Base-by-base conservation (phyloP, 2,329 filamentous ascomycete genomes). In the Xylogone sp. region DNA sequence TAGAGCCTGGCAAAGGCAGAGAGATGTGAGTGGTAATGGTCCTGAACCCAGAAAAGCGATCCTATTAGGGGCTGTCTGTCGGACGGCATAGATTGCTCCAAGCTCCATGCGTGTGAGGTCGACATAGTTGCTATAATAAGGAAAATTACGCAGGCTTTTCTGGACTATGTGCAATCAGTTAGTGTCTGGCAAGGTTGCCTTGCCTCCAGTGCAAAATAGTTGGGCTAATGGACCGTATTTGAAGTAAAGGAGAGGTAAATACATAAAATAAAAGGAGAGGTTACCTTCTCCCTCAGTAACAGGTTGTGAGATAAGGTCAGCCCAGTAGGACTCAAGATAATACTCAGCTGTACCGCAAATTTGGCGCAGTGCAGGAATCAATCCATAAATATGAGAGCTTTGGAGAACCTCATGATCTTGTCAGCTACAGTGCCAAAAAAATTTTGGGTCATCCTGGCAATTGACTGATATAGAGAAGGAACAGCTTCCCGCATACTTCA, bases 11-110 rank as follows among this genome's bases (percentile, higher is more conserved):
- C 71, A 54, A 2, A 78, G 62, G 52, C 74, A 76, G 2, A 79
- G 59, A 0, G 72, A 74, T 0, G 75, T 77, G 16, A 79, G 57
- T 0, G 76, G 77, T 1, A 79, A 58, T 0, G 76, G 75, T 0
- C 77, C 76, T 0, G 73, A 77, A 12, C 77, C 76, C 3, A 80
- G 68, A 56, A 79, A 78, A 1, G 72, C 73, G 18, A 79, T 65
- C 6, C 59, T 67, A 1, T 52, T 53, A 0, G 69, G 68, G 2
- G 57, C 46, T n/a, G 54, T 16, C 0, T 59, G 54, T 2, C 66
- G 57, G 18, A 70, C 71, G 3, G 71, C 65, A 12, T 63, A 53
- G 3, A 79, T 63, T 8, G 71, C 67, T 21, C 65, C 65, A 21
- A 75, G 65, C 59, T 79, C 77, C 39, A 79, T 66, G 13, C 67